phyloP scores from a whole-genome alignment of 192 early-diverging fungal genomes.

The Backusella circina region DNA sequence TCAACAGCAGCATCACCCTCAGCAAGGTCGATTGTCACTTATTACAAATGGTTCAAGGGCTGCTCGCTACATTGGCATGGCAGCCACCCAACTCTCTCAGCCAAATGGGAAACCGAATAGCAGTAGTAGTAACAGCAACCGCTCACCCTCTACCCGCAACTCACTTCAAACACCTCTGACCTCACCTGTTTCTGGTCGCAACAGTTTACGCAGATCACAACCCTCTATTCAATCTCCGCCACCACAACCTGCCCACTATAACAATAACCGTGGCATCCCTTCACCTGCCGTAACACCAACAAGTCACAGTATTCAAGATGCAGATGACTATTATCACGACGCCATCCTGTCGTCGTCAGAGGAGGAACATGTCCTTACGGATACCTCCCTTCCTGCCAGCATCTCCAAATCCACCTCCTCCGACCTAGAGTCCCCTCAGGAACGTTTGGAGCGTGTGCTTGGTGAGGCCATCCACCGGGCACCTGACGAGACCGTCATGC shows the following conservation, averaged over 20 bases:
- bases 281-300: conserved; percentile 14
- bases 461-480: conserved; percentile 23
- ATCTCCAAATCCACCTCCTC: background rate
- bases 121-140: background rate
- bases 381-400: conserved; percentile 25
- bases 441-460: conserved; percentile 11
- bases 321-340: conserved; percentile 18
- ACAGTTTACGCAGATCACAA: background rate
- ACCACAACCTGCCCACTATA: background rate
- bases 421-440: conserved; percentile 6
- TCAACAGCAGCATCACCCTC: conserved; percentile 17
- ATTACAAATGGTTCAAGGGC: conserved; percentile 56
- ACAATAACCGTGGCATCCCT: background rate
- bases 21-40: conserved; percentile 32
- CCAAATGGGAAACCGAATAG: background rate
- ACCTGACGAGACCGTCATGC: conserved; percentile 32
- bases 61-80: conserved; percentile 54
- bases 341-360: conserved; percentile 1
- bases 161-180: conserved; percentile 6
- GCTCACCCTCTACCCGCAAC: background rate
- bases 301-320: conserved; percentile 2
- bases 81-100: conserved; percentile 45
- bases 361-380: conserved; percentile 11
- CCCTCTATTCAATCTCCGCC: background rate
- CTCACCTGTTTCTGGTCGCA: background rate